Evolutionary conservation across 352 stramenopile genomes (phyloP).

Genomic region (Pythium rhizo-oryzae): DNA sequence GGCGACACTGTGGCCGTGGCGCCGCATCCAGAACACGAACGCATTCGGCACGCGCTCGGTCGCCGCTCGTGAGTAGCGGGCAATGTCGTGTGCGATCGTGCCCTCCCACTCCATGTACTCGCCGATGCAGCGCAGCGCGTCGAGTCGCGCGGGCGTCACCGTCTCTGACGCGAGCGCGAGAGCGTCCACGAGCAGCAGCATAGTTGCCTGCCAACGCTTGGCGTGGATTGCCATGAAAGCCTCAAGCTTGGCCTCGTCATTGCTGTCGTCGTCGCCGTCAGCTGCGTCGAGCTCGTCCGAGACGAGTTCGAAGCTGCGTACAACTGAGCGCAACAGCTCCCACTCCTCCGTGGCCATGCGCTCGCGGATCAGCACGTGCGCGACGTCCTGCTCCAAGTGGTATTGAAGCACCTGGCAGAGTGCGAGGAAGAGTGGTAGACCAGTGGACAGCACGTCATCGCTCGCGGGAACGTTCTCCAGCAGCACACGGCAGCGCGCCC

Average conservation of each 20-base stretch:
- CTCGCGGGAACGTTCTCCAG: conserved; percentile 50
- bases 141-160: conserved; percentile 58
- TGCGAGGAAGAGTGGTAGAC: conserved; percentile 73
- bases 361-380: conserved; percentile 55
- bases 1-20: conserved; percentile 27
- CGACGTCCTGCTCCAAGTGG: conserved; percentile 84
- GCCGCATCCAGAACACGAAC: conserved; percentile 74
- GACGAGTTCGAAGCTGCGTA: conserved; percentile 63
- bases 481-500: conserved; percentile 45
- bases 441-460: conserved; percentile 70
- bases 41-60: conserved; percentile 72
- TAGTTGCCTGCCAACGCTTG: conserved; percentile 82
- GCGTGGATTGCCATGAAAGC: conserved; percentile 69
- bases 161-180: conserved; percentile 59
- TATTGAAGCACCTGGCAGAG: conserved; percentile 86
- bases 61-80: conserved; percentile 62
- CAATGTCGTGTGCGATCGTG: conserved; percentile 80
- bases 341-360: conserved; percentile 65
- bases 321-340: conserved; percentile 59
- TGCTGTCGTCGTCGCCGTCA: neutral
- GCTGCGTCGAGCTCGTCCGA: conserved; percentile 1
- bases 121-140: conserved; percentile 66
- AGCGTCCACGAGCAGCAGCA: conserved; percentile 81
- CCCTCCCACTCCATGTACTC: conserved; percentile 89
- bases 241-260: conserved; percentile 33